Base-by-base conservation (phyloP, 2,329 filamentous ascomycete species). In the Hypoxylon sp. region DNA sequence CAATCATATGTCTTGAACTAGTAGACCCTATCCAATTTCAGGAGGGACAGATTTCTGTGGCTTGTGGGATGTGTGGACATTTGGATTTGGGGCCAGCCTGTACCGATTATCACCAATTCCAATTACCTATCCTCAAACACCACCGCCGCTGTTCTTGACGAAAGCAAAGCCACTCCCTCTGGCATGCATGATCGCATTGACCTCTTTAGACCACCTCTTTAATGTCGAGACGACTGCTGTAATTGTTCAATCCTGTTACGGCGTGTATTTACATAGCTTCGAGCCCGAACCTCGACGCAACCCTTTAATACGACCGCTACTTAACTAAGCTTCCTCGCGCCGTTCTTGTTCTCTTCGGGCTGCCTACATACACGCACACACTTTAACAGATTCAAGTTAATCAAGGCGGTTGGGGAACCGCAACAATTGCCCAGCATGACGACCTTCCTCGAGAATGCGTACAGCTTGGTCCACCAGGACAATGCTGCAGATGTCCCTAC, bases 391-490 rank as follows among this genome's bases (percentile, higher is more conserved):
- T 41, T 43, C 68, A 13, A 66, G 50, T 48, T 69, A 60, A 48
- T 62, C 65, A 62, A 70, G 60, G 74, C 74, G 74, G 74, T 76
- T 73, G 72, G 70, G 72, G 72, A 73, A 58, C 74, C 74, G 74
- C 74, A 72, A 58, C 56, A 63, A 69, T 71, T 65, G 73, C 72
- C 71, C 72, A 91, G 74, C 82, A 99, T 98, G 95, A 91, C 95
- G 83, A 91, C 92, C 74, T 98, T 97, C 81, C 88, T 98, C 71
- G 96, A 99, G 80, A 92, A 93, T 81, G 89, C 96, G 73, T 99
- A 98, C 87, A 98, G 93, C 83, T 84, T 99, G 83, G 93, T 99
- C 82, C 94, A 98, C 82, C 90, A 96, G 88, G 96, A 99, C 89
- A 98, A 98, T 86, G 88, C 93, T 70, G 93, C 94, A 74, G 96